These are phyloP conservation scores for Colletotrichum sp. DNA, from an alignment of 2,329 filamentous ascomycete genomes.

Conservation along the genomic window DNA sequence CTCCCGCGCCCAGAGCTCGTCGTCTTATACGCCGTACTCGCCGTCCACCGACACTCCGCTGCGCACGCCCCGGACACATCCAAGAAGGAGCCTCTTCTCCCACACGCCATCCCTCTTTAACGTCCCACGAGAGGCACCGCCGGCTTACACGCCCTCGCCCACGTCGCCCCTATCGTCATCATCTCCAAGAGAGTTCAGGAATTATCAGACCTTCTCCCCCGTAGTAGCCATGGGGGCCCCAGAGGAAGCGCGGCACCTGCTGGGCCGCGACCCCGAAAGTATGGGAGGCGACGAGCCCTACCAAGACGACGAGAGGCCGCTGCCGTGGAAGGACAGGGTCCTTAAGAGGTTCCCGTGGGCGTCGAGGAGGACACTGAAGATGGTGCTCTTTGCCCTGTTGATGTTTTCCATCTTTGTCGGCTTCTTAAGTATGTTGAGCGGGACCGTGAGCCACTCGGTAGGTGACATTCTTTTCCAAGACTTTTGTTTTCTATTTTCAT, in stretches of 20 bases:
- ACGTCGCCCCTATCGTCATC: constrained; percentile 30
- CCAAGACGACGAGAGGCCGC: constrained; percentile 9
- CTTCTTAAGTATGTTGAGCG: constrained; percentile 28
- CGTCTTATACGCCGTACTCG: constrained; percentile 21
- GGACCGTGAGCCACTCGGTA: constrained; percentile 32
- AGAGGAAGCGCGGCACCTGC: constrained; percentile 48
- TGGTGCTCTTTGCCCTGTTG: constrained; percentile 33
- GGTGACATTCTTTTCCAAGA: constrained; percentile 5
- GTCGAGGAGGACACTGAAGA: constrained; percentile 32
- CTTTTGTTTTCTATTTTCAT: background rate
- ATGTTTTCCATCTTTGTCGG: constrained; percentile 36
- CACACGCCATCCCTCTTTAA: constrained; percentile 9
- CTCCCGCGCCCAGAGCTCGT: constrained; percentile 7
- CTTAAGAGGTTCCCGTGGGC: constrained; percentile 5
- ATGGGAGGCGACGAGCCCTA: constrained; percentile 40
- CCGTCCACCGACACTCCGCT: constrained; percentile 10
- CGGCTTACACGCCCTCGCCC: constrained; percentile 53
- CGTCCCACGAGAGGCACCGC: constrained; percentile 47
- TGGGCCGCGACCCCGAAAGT: constrained; percentile 50
- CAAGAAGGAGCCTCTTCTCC: constrained; percentile 2
- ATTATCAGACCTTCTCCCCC: constrained; percentile 50
- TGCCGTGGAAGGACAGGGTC: constrained; percentile 29
- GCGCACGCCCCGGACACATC: constrained; percentile 20
- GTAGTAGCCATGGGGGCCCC: constrained; percentile 43
- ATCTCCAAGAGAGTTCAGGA: constrained; percentile 33